These are phyloP conservation scores for Dunaliella primolecta DNA, from an alignment of 139 green algal genomes.

Conservation along the genomic window DNA sequence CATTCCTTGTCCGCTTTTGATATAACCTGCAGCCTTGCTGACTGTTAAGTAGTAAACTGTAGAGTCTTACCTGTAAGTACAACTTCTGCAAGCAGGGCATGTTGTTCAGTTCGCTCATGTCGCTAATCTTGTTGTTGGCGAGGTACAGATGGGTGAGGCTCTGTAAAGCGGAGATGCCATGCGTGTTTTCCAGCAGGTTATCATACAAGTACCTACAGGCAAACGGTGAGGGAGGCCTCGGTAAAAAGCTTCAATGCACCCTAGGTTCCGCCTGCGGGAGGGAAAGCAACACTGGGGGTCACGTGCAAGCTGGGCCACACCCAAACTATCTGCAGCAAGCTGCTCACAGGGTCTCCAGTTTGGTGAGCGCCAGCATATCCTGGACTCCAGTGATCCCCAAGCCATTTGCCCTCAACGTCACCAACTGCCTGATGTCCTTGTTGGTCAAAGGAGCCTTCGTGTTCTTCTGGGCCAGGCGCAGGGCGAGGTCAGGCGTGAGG, in stretches of 20 bases:
- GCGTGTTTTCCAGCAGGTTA: constrained; percentile 35
- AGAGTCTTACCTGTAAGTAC: not conserved
- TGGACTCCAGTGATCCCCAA: not conserved
- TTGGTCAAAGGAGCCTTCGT: not conserved
- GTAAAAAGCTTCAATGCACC: no score
- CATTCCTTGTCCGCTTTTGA: no score
- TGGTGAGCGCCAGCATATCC: not conserved
- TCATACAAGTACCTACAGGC: constrained; percentile 48
- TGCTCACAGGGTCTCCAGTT: constrained; percentile 12
- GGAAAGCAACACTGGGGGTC: no score
- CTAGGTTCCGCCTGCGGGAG: no score
- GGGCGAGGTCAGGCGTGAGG: not conserved
- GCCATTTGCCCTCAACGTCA: constrained; percentile 8
- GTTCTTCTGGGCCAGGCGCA: not conserved
- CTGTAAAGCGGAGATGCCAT: constrained; percentile 12
- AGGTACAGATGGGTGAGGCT: constrained; percentile 48
- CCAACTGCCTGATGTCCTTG: not conserved
- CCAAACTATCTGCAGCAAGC: no score
- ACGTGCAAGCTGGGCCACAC: no score
- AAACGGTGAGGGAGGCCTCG: no score
- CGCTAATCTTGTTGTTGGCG: constrained; percentile 34
- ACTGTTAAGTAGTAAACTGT: no score
- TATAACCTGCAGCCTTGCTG: no score
- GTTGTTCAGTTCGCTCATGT: not conserved
- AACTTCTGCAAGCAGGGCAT: constrained; percentile 1